phyloP scores from a whole-genome alignment of 768 basidiomycete genomes.

The Phaffia tasmanica region DNA sequence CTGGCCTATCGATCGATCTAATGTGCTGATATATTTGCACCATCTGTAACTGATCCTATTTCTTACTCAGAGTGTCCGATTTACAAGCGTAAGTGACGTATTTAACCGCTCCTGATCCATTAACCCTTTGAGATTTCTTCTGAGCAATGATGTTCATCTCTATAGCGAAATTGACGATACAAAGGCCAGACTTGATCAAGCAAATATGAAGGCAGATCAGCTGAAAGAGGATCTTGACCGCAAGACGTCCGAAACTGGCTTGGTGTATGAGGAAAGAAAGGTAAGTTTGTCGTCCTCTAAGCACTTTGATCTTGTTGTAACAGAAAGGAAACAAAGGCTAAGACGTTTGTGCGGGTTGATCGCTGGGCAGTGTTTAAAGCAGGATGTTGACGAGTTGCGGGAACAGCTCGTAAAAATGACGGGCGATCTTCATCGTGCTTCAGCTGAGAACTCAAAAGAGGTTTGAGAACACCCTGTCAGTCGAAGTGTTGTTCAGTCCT shows the following conservation, averaged over 20 bases:
- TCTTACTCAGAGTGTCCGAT: conserved; percentile 10
- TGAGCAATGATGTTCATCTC: background rate
- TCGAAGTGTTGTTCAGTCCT: too few species aligned
- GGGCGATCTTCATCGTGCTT: too few species aligned
- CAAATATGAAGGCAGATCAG: background rate
- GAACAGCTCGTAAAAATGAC: too few species aligned
- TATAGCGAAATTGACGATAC: conserved; percentile 6
- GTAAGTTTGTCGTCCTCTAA: background rate
- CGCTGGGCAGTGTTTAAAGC: too few species aligned
- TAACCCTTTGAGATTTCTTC: background rate
- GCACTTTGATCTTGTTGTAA: background rate
- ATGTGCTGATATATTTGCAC: background rate
- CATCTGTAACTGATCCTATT: background rate
- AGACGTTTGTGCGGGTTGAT: too few species aligned
- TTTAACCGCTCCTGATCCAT: background rate
- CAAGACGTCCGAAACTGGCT: background rate
- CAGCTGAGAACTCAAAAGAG: too few species aligned
- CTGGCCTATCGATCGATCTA: too few species aligned
- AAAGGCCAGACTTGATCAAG: background rate
- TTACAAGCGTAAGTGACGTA: conserved; percentile 14
- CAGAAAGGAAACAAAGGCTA: too few species aligned
- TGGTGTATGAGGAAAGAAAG: conserved; percentile 17
- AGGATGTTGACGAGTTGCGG: too few species aligned
- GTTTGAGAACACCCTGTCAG: too few species aligned
- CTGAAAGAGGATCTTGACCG: background rate